Conservation (phyloP, 768 basidiomycete genomes). For the Obba rivulosa region DNA sequence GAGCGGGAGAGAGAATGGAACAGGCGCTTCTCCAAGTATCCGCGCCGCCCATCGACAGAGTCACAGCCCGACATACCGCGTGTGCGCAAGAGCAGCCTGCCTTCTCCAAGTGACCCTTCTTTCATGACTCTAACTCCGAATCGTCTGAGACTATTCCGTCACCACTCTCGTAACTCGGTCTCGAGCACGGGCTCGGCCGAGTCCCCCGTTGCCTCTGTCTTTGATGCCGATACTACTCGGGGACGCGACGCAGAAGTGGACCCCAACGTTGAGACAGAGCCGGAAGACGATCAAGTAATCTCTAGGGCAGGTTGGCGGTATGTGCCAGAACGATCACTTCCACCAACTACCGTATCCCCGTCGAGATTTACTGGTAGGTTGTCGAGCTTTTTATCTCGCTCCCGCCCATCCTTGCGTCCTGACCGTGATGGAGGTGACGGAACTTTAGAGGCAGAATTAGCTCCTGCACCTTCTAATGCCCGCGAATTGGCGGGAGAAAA, state of each 20-base stretch:
- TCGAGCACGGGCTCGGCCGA: constrained; percentile 31
- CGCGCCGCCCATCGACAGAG: constrained; percentile 38
- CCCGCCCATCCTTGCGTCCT: not conserved
- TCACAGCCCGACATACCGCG: constrained; percentile 31
- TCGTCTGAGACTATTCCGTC: constrained; percentile 7
- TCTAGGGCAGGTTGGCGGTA: no score
- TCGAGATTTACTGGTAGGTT: constrained; percentile 5
- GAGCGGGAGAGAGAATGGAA: constrained; percentile 57
- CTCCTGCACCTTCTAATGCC: no score
- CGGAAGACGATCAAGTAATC: no score
- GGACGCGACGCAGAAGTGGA: constrained; percentile 15
- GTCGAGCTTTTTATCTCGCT: constrained; percentile 11
- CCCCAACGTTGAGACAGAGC: constrained; percentile 4
- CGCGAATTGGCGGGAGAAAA: constrained; percentile 4
- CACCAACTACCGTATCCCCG: constrained; percentile 11
- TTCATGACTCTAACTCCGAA: constrained; percentile 24
- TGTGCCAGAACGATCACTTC: not conserved
- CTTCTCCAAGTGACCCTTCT: constrained; percentile 38
- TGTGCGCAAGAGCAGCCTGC: constrained; percentile 31
- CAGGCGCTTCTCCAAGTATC: constrained; percentile 31
- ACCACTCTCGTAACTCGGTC: constrained; percentile 11
- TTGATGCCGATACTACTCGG: constrained; percentile 21
- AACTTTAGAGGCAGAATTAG: no score
- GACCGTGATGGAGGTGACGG: no score
- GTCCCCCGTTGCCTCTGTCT: constrained; percentile 37